Conservation (phyloP, 2,329 filamentous ascomycete genomes). For the Colletotrichum cereale region DNA sequence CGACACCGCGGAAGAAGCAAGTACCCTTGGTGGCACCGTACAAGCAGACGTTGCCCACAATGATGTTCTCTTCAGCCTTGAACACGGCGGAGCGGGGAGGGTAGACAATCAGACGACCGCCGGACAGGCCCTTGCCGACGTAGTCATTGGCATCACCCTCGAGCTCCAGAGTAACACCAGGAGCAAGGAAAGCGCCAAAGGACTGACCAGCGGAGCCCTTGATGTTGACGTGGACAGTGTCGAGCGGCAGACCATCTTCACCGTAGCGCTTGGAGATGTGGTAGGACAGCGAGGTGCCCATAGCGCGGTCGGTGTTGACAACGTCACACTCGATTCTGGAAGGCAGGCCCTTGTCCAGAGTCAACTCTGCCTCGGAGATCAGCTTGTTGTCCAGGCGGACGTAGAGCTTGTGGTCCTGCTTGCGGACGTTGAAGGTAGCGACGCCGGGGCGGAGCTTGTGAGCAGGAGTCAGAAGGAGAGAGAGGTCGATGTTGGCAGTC, state of each 20-base stretch:
- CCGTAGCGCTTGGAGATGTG: constrained; percentile 95
- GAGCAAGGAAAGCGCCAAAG: constrained; percentile 93
- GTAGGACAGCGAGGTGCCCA: constrained; percentile 95
- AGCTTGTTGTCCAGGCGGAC: constrained; percentile 96
- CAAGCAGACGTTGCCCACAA: constrained; percentile 94
- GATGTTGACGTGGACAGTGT: constrained; percentile 96
- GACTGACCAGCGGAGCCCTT: constrained; percentile 97
- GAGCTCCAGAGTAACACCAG: constrained; percentile 92
- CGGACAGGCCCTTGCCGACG: constrained; percentile 94
- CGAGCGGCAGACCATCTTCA: constrained; percentile 87
- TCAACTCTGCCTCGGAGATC: constrained; percentile 93
- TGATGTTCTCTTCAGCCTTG: constrained; percentile 95
- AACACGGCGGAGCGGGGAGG: constrained; percentile 90
- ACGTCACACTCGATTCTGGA: constrained; percentile 96
- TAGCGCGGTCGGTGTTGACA: constrained; percentile 94
- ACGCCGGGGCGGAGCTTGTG: constrained; percentile 95
- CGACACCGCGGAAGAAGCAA: constrained; percentile 97
- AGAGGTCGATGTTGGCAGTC: constrained; percentile 93
- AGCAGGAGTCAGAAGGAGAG: constrained; percentile 93
- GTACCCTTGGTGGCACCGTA: constrained; percentile 93
- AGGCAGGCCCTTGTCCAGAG: constrained; percentile 92
- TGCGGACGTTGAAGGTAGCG: constrained; percentile 96
- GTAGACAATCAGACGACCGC: constrained; percentile 93
- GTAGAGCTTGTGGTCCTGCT: constrained; percentile 95
- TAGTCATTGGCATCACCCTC: constrained; percentile 98